Base-by-base conservation (phyloP, 257 asterid species). In the Cordia subcordata region DNA sequence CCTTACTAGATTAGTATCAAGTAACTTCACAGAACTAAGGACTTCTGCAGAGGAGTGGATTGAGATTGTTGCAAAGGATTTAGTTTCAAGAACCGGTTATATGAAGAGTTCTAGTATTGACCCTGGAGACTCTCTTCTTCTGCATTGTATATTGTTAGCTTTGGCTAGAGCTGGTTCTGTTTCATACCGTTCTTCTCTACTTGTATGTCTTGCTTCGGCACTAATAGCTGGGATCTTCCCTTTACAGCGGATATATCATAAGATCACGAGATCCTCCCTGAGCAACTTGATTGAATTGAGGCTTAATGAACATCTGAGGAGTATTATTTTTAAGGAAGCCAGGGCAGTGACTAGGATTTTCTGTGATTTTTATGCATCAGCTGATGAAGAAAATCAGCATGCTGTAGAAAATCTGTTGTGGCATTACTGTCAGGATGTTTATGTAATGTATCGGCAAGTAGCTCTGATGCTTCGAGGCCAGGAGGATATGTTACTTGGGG, bases 261-360 rank as follows among this genome's bases (percentile, higher is more conserved):
- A 77, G 69, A 63, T 82, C 58, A 76, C 79, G 59, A 68, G 73
- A 53, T 58, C 60, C 46, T 71, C 85, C 57, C 63, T 64, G 60
- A 79, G 69, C 39, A 68, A 67, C 69, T 55, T 67, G 71, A 60
- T 33, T 27, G 68, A 61, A 16, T 50, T 20, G 13, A 72, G 67
- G 50, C 73, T 76, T 64, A 73, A 63, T 45, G 71, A 73, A 54
- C 95, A 82, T 79, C 71, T 77, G 37, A 67, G 55, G 62, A 78
- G 83, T 71, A 58, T 64, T 58, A 68, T 73, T 68, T 92, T 84
- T 71, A 88, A 83, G 82, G 99, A 92, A 66, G 95, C 97, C 8
- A 97, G 99, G 53, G 79, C 87, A 12, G 70, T 84, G 69, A 83
- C 95, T 39, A 88, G 94, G 69, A 82, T 76, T 12, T 78, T 88